Evolutionary conservation across 345 rosid genomes (phyloP), one percentile per base, ranked within the genome.

Genomic region (Litchi chinensis): DNA sequence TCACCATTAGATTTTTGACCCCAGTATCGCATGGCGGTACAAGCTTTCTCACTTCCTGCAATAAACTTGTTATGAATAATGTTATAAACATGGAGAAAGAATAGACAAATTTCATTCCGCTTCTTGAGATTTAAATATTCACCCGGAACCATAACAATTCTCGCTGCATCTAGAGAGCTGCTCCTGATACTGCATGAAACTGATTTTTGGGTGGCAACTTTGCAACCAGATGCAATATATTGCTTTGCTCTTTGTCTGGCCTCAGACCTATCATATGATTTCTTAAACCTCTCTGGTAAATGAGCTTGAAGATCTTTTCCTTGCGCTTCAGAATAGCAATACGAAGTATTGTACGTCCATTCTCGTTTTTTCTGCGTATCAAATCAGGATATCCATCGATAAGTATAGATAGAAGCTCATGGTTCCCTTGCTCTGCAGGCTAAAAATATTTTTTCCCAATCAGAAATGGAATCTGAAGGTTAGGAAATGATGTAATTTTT

Each of bases 161-260:
- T n/a, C n/a, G n/a, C n/a, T n/a, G n/a, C n/a, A n/a, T n/a, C n/a
- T n/a, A n/a, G n/a, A 77, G 26, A 6, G 81, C 81, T n/a, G 56
- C 43, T 43, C 81, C 81, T 3, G 72, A 74, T 37, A 66, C 22
- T 52, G 26, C 64, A 71, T 72, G 18, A 5, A 79, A 72, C 48
- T 18, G 44, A 18, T n/a, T 3, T 1, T n/a, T n/a, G n/a, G 62
- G 5, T 19, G 76, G 41, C n/a, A n/a, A n/a, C n/a, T n/a, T n/a
- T n/a, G n/a, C n/a, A n/a, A 62, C 79, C 3, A 76, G 18, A 68
- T 76, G 79, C 19, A 65, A 37, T 48, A 48, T 48, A 28, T 48
- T 76, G 28, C 67, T 66, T 10, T 46, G 62, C 0, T 66, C 46
- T 2, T 6, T 6, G 10, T 76, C 52, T 5, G 7, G 11, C 5